Base-by-base conservation (phyloP, 2,329 filamentous ascomycete genomes). In the Aspergillus tamarii region DNA sequence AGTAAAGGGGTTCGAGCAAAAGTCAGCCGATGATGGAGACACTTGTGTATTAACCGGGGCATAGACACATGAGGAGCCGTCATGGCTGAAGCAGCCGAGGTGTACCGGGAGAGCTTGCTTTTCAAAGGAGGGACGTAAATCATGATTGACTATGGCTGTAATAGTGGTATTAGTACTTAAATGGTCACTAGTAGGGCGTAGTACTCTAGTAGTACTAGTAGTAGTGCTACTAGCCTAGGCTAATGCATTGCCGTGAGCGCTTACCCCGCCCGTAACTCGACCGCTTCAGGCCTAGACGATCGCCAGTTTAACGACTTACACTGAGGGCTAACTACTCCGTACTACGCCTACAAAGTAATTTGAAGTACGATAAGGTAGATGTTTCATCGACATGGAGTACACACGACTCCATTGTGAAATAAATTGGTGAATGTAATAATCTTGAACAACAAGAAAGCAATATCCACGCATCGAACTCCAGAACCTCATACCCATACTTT, bases 391-490 rank as follows among this genome's bases (percentile, higher is more conserved):
- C 32, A 59, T 54, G 58, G 39, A 60, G 28, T 32, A 30, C 56
- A 19, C 12, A 14, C 30, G 5, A 43, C 43, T 34, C 39, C 28
- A 34, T 6, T 21, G 10, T 34, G 53, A 53, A 36, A 59, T 59
- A 43, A 52, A 61, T 59, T 61, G 36, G 30, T 50, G 32, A 57
- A 55, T 43, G 43, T 48, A 57, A 32, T 53, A 16, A 48, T 55
- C 52, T 55, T 23, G 48, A 54, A 54, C n/a, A 43, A 54, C 19
- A 34, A 64, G 52, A 56, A 63, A 30, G 43, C 52, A 46, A 67
- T 73, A 65, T 70, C 72, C 70, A 70, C 66, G 62, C 59, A 69
- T 70, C 66, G 54, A 73, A 76, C 74, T 76, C 74, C 74, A 66
- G 65, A 67, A 68, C 70, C 65, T 70, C 70, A 72, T 73, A 67